Percentiles rank a stretch among this genome's conserved stretches.
Evolutionary conservation across 2,329 filamentous ascomycete species (phyloP).

Genomic region (Fusarium musae): DNA sequence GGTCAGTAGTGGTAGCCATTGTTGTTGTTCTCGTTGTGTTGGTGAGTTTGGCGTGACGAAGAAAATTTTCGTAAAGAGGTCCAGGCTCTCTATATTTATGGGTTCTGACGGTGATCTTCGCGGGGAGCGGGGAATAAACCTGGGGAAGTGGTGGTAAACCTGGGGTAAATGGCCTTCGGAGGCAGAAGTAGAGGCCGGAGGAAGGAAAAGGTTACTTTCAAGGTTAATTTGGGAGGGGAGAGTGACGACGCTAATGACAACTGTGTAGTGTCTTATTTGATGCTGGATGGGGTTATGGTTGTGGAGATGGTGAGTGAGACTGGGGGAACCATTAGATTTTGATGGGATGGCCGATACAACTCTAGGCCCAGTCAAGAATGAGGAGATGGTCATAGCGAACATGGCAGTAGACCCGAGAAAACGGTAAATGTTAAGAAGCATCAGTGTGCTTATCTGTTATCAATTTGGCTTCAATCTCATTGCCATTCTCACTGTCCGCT

Average conservation of each 20-base stretch:
- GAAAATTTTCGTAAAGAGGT: background rate
- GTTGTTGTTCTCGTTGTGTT: background rate
- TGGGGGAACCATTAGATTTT: background rate
- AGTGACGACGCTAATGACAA: background rate
- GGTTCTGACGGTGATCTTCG: constrained; percentile 12
- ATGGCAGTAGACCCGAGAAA: background rate
- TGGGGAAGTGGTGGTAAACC: constrained; percentile 21
- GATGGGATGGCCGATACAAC: background rate
- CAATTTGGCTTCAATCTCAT: background rate
- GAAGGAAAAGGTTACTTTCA: background rate
- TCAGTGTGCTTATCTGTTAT: background rate
- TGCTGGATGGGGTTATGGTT: background rate
- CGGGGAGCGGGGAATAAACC: constrained; percentile 29
- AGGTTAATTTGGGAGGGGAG: background rate
- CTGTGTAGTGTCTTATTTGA: constrained; percentile 9
- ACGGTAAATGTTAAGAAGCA: background rate
- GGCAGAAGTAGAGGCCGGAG: constrained; percentile 31
- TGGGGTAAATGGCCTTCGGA: constrained; percentile 26
- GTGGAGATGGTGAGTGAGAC: constrained; percentile 19
- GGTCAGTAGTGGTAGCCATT: constrained; percentile 15
- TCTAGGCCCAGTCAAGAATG: background rate
- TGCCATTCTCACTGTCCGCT: background rate
- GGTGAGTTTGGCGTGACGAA: background rate
- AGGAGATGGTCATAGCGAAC: background rate
- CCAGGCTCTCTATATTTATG: constrained; percentile 32